These are phyloP conservation scores for Bromus sterilis DNA, from an alignment of 176 grass and related monocot genomes.

Conservation along the genomic window DNA sequence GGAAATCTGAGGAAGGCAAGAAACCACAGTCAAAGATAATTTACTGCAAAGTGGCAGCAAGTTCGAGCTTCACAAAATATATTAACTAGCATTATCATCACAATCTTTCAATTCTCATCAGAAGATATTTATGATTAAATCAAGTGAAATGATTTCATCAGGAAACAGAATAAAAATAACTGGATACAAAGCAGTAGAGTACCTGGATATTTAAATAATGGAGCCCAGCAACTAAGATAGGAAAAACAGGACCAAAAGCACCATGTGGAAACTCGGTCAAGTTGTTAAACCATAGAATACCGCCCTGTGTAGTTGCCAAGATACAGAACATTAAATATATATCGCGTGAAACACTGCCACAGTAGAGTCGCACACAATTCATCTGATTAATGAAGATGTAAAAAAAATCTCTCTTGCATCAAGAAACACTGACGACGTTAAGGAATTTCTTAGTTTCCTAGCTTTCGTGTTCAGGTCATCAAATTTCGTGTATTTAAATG, in stretches of 20 bases:
- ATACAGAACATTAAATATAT: constrained; percentile 11
- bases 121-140: not conserved
- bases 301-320: constrained; percentile 47
- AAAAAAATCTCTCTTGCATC: not conserved
- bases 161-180: constrained; percentile 2
- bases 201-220: constrained; percentile 96
- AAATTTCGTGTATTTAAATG: not conserved
- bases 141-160: not conserved
- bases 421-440: not conserved
- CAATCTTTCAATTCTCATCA: not conserved
- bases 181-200: constrained; percentile 9
- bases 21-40: constrained; percentile 13
- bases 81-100: not conserved
- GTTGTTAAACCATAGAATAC: constrained; percentile 77
- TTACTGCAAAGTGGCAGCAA: constrained; percentile 7
- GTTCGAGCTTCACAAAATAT: constrained; percentile 16
- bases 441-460: not conserved
- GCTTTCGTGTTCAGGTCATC: not conserved
- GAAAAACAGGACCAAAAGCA: constrained; percentile 58
- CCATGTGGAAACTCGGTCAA: constrained; percentile 70
- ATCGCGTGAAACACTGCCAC: too few relatives aligned
- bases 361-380: too few relatives aligned
- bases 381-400: not conserved
- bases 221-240: constrained; percentile 71
- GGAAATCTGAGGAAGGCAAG: constrained; percentile 49